Percentiles rank a stretch among this genome's conserved stretches.
Conservation (phyloP, 2,329 filamentous ascomycete species). For the Xylaria sp. region DNA sequence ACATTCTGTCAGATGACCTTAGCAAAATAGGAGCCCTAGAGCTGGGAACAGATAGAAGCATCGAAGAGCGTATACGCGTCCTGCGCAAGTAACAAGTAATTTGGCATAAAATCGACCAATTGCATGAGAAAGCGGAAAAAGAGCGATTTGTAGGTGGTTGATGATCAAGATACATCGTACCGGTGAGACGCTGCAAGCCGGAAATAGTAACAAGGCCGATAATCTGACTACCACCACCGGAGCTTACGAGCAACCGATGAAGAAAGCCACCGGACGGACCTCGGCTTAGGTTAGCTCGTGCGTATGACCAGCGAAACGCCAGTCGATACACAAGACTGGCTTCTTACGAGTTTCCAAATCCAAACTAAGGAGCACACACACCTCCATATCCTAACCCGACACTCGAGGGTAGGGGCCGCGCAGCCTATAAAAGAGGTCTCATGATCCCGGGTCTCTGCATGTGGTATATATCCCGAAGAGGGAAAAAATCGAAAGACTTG, state of each 20-base stretch:
- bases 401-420: background rate
- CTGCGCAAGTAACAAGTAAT: background rate
- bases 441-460: slow-evolving; percentile 5
- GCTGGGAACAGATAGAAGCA: background rate
- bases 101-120: background rate
- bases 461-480: slow-evolving; percentile 1
- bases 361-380: background rate
- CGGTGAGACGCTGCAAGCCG: background rate
- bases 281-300: slow-evolving; percentile 3
- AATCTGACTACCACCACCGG: slow-evolving; percentile 4
- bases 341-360: background rate
- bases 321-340: background rate
- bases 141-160: background rate
- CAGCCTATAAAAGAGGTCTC: slow-evolving; percentile 10
- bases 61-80: background rate
- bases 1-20: background rate
- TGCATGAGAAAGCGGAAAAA: background rate
- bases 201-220: slow-evolving; percentile 16
- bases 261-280: background rate
- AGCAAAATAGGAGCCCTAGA: too few relatives aligned
- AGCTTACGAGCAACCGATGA: background rate
- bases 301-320: background rate
- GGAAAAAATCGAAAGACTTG: slow-evolving; percentile 15
- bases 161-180: background rate
- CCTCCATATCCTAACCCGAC: background rate